Conservation (phyloP, 1,284 basidiomycete species). For the Gomphus bonarii region DNA sequence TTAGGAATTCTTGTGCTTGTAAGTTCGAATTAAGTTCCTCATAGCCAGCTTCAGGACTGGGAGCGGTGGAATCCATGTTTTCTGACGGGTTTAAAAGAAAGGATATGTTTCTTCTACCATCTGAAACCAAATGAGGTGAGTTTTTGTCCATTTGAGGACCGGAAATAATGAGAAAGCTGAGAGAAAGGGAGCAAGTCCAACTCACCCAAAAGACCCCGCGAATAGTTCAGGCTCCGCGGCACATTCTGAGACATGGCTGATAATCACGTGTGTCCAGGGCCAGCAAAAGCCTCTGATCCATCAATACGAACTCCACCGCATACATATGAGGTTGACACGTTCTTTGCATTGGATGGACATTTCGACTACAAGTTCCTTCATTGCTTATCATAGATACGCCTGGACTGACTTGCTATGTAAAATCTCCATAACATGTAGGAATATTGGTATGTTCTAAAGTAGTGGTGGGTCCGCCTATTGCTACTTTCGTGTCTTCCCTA, state of each 20-base stretch:
- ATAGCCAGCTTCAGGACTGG: not conserved
- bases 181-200: not conserved
- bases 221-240: constrained; percentile 2
- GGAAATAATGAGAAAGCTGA: not conserved
- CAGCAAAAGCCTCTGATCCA: no score
- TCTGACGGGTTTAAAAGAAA: not conserved
- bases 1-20: not conserved
- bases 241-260: not conserved
- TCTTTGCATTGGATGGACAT: constrained; percentile 45
- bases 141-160: not conserved
- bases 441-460: constrained; percentile 45
- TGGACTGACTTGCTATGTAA: no score
- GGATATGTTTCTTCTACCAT: constrained; percentile 5
- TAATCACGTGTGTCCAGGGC: no score
- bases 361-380: constrained; percentile 97
- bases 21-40: not conserved
- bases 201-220: constrained; percentile 1
- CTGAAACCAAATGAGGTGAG: not conserved
- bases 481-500: constrained; percentile 6
- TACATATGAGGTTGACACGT: constrained; percentile 1
- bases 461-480: not conserved
- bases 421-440: no score
- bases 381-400: constrained; percentile 97
- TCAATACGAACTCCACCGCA: constrained; percentile 57
- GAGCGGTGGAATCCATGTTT: not conserved